These are phyloP conservation scores for Penicillium tannophilum DNA, from an alignment of 495 filamentous ascomycete genomes.

Conservation along the genomic window DNA sequence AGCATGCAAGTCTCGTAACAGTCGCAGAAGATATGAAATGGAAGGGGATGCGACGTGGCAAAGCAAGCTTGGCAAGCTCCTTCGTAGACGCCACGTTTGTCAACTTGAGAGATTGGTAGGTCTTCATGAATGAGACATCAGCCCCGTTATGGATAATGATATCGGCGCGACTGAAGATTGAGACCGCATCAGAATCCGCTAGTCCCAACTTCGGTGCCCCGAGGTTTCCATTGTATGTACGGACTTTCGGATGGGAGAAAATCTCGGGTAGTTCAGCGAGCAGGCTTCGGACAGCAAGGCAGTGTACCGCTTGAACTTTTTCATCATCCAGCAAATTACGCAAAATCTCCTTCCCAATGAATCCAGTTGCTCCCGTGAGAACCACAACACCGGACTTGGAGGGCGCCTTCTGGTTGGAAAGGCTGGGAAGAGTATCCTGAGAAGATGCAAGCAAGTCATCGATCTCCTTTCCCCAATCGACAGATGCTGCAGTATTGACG, in stretches of 20 bases:
- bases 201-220: constrained; percentile 38
- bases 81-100: constrained; percentile 49
- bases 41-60: constrained; percentile 41
- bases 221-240: constrained; percentile 42
- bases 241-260: constrained; percentile 33
- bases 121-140: constrained; percentile 50
- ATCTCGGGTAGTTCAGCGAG: constrained; percentile 8
- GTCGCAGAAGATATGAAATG: constrained; percentile 52
- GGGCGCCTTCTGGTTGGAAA: neutral
- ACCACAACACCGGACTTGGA: constrained; percentile 19
- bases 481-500: neutral
- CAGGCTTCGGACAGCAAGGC: constrained; percentile 32
- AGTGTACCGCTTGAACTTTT: constrained; percentile 28
- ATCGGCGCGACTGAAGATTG: constrained; percentile 37
- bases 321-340: constrained; percentile 24
- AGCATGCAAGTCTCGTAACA: constrained; percentile 26
- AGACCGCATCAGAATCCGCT: constrained; percentile 16
- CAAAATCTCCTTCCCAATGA: constrained; percentile 36
- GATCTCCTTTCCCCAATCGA: constrained; percentile 31
- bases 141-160: constrained; percentile 56
- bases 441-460: neutral
- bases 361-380: constrained; percentile 40
- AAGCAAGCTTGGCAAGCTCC: constrained; percentile 39
- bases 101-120: constrained; percentile 41
- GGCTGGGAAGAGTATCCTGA: neutral